Evolutionary conservation across 371 early-diverging fungal genomes (phyloP), one percentile per base, ranked within the genome.

Genomic region (Basidiobolus meristosporus): DNA sequence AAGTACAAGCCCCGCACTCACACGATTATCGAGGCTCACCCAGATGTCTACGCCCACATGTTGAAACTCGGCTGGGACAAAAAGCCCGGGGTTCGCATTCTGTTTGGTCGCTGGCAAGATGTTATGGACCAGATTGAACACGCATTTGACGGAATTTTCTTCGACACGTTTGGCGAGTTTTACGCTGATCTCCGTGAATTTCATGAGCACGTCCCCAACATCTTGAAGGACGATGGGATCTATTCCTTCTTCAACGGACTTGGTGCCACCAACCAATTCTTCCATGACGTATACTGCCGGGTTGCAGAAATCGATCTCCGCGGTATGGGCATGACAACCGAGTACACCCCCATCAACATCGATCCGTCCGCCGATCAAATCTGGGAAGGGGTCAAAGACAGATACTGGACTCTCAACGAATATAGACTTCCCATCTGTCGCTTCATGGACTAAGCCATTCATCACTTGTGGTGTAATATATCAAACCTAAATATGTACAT

Each of bases 211-310:
- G 60, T 87, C 3, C 80, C 82, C 6, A 77, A 81, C 33, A 65
- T 86, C 21, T 63, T 95, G 39, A 54, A 67, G n/a, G 48, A 60
- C 6, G 68, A 73, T 15, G 90, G 89, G 19, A 54, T 81, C 35
- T 96, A 92, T 56, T 79, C 86, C 18, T 96, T 80, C 62, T 96
- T 96, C 54, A 91, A 92, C 44, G 96, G 96, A 1, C 60, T 91
- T 12, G 89, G 87, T 18, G 91, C 89, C 22, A 81, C 83, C 28
- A 90, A 90, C 53, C 66, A 73, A 46, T 83, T 91, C 53, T 96
- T 96, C 65, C 86, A 92, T 54, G 92, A 88, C 36, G 90, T 96
- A 2, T 86, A 87, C 40, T 88, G 89, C 52, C 57, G 70, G 26
- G 64, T 96, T 23, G 84, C 77, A 5, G 77, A 82, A 45, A 60